These are phyloP conservation scores for Phialocephala sp. DNA, from an alignment of 2,329 filamentous ascomycete species.

Conservation along the genomic window DNA sequence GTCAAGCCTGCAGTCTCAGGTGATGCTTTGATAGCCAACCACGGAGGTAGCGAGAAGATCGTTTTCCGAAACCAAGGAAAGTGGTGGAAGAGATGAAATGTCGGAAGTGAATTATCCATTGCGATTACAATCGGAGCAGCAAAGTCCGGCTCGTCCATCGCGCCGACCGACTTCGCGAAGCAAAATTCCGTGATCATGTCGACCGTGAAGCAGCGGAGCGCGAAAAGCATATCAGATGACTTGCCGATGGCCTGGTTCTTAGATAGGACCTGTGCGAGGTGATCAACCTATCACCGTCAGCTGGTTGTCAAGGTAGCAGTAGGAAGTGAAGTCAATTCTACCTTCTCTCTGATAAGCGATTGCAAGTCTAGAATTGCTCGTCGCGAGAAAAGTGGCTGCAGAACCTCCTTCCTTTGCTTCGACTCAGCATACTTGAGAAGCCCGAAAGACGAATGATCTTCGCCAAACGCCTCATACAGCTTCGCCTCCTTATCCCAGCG, in stretches of 20 bases:
- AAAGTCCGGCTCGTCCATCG: constrained; percentile 47
- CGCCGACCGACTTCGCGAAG: constrained; percentile 48
- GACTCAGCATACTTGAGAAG: constrained; percentile 47
- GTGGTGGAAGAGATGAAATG: constrained; percentile 48
- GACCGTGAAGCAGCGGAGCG: constrained; percentile 45
- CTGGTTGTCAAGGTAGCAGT: background rate
- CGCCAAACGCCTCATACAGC: constrained; percentile 49
- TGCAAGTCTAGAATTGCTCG: constrained; percentile 46
- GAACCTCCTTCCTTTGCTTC: constrained; percentile 49
- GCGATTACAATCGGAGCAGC: constrained; percentile 49
- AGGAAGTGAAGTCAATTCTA: constrained; percentile 20
- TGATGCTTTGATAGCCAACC: constrained; percentile 32
- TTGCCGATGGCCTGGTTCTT: constrained; percentile 34
- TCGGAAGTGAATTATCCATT: constrained; percentile 46
- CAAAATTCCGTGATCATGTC: constrained; percentile 49
- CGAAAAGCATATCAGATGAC: constrained; percentile 43
- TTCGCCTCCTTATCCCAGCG: constrained; percentile 50
- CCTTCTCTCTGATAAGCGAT: constrained; percentile 45
- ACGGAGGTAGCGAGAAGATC: constrained; percentile 37
- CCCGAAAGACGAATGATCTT: constrained; percentile 50
- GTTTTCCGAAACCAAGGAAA: constrained; percentile 38
- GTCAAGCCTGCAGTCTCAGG: constrained; percentile 34
- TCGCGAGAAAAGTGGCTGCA: constrained; percentile 50
- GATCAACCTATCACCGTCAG: constrained; percentile 37
- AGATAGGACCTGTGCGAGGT: constrained; percentile 42